Evolutionary conservation across 116 monocot genomes (phyloP).

Genomic region (Iris pallida): DNA sequence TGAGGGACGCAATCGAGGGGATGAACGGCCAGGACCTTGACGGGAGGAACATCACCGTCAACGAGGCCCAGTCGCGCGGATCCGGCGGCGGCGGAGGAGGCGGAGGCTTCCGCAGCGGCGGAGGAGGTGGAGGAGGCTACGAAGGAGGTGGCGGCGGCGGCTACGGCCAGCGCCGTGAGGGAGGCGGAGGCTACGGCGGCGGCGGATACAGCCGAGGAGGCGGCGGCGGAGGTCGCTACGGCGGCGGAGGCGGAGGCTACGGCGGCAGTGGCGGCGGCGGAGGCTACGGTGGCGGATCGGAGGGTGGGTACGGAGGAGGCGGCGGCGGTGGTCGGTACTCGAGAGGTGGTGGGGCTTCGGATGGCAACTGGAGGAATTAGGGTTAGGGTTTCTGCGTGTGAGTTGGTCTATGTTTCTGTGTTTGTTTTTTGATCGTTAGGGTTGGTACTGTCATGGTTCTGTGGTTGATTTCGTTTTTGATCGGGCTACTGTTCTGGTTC

Average conservation of each 20-base stretch:
- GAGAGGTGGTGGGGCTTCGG: slow-evolving; percentile 22
- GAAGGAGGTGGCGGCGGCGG: slow-evolving; percentile 26
- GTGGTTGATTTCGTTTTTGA: too few relatives aligned
- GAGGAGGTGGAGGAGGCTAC: slow-evolving; percentile 14
- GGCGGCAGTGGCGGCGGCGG: slow-evolving; percentile 6
- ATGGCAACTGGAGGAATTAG: slow-evolving; percentile 26
- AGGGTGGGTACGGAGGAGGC: slow-evolving; percentile 2
- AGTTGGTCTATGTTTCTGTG: too few relatives aligned
- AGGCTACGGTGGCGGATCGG: background rate
- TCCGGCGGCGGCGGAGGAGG: slow-evolving; percentile 33
- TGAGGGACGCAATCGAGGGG: slow-evolving; percentile 84
- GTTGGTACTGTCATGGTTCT: too few relatives aligned
- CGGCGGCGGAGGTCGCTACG: slow-evolving; percentile 12
- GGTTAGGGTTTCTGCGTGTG: too few relatives aligned
- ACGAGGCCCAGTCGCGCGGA: slow-evolving; percentile 59
- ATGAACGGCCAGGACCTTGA: slow-evolving; percentile 81
- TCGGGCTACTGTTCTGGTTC: too few relatives aligned
- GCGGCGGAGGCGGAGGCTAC: slow-evolving; percentile 26
- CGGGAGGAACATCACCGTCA: slow-evolving; percentile 76
- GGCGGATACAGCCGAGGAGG: slow-evolving; percentile 15
- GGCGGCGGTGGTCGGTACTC: slow-evolving; percentile 20
- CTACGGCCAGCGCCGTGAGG: slow-evolving; percentile 12
- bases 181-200: slow-evolving; percentile 4
- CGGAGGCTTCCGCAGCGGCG: slow-evolving; percentile 15
- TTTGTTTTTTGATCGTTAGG: too few relatives aligned